Evolutionary conservation across 2,329 filamentous ascomycete genomes (phyloP).

Genomic region (Fusarium incarnatum): DNA sequence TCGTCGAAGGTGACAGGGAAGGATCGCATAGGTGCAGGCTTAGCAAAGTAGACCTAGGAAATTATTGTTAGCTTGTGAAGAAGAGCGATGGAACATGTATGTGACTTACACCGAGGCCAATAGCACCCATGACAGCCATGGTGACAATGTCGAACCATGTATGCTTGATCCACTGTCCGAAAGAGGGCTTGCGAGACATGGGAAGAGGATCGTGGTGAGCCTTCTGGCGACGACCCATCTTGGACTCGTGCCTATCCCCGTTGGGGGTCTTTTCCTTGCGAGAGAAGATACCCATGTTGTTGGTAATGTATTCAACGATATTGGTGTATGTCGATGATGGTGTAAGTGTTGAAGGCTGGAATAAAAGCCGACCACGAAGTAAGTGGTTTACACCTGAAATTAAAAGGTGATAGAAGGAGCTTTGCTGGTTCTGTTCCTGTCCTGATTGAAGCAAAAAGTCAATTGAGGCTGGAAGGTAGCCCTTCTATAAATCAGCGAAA

Average conservation of each 20-base stretch:
- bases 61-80: not conserved
- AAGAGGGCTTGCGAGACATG: constrained; percentile 66
- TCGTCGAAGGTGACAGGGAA: constrained; percentile 76
- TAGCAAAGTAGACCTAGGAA: constrained; percentile 68
- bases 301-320: not conserved
- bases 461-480: constrained; percentile 1
- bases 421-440: constrained; percentile 13
- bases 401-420: not conserved
- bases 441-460: not conserved
- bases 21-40: constrained; percentile 74
- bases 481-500: constrained; percentile 28
- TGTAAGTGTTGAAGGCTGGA: not conserved
- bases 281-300: constrained; percentile 33
- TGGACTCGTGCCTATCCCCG: constrained; percentile 3
- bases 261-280: constrained; percentile 31
- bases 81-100: too few species aligned
- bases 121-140: constrained; percentile 72
- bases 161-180: constrained; percentile 76
- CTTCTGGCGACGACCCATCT: constrained; percentile 19
- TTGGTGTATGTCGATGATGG: not conserved
- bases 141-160: constrained; percentile 76
- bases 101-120: constrained; percentile 72
- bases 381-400: not conserved
- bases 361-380: not conserved
- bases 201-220: constrained; percentile 29